Evolutionary conservation across 495 filamentous ascomycete genomes (phyloP), one percentile per base, ranked within the genome.

Genomic region (Xylaria intraflava): DNA sequence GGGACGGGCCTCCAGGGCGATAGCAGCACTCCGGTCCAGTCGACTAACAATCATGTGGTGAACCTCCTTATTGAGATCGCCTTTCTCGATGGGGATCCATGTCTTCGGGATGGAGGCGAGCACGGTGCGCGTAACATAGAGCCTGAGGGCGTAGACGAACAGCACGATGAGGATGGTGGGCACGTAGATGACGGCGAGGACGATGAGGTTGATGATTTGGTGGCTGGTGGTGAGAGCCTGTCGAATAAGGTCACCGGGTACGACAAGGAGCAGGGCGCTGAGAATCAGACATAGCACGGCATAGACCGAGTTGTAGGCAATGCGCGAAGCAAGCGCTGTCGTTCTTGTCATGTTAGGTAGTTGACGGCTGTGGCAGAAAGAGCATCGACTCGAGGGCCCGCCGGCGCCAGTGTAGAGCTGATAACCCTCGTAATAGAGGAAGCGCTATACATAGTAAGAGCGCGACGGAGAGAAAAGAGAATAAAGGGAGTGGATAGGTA

Each of bases 271-370:
- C 44, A 95, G 78, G 60, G 75, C 77, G 62, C 86, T 70, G 31
- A 89, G 78, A 61, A 93, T 61, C 60, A 91, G 65, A 69, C 84
- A 84, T 61, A 97, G 75, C 64, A 90, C 60, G 63, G 81, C 83
- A 71, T 93, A 97, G 58, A 83, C 78, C 46, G 83, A 85, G 55
- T 76, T 83, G 76, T 96, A 95, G 63, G 90, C 80, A 66, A 95
- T 83, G 61, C 83, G 84, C 67, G 87, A 87, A 62, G 88, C 52
- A 48, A 70, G 63, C 16, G 59, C 14, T 2, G 35, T 63, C 1
- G 55, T 49, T 46, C 56, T 61, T 49, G 63, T 64, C 71, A 68
- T 72, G 56, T 38, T 38, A 3, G 5, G 35, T 6, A 12, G 10
- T 11, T 50, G 56, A 35, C 56, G 51, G n/a, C n/a, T n/a, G n/a